Evolutionary conservation across 495 filamentous ascomycete genomes (phyloP).

Genomic region (Xylaria bambusicola): DNA sequence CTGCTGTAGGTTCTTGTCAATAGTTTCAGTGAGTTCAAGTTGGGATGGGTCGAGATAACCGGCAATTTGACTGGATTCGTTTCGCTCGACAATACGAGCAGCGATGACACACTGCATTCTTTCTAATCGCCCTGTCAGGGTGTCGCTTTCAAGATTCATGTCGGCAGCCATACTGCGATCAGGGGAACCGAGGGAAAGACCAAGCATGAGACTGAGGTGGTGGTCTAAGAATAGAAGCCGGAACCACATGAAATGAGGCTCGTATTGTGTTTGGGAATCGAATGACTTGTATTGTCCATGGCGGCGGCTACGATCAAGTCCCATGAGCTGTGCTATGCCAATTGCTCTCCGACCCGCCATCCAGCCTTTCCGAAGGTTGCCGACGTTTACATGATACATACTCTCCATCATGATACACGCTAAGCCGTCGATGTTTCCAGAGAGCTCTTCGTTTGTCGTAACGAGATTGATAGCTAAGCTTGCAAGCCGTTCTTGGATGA

Average conservation of each 20-base stretch:
- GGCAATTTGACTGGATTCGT: conserved; percentile 27
- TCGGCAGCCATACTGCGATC: conserved; percentile 26
- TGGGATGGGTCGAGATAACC: too few relatives aligned
- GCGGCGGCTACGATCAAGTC: conserved; percentile 29
- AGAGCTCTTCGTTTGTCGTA: conserved; percentile 47
- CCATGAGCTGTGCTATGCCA: conserved; percentile 42
- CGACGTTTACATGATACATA: conserved; percentile 37
- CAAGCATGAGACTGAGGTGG: conserved; percentile 31
- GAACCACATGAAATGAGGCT: conserved; percentile 35
- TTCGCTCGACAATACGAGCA: conserved; percentile 37
- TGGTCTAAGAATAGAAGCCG: conserved; percentile 37
- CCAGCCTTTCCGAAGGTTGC: conserved; percentile 43
- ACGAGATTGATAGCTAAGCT: conserved; percentile 38
- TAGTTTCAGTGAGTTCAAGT: conserved; percentile 27
- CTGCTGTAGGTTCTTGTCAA: conserved; percentile 31
- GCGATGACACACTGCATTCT: conserved; percentile 31
- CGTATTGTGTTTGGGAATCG: conserved; percentile 21
- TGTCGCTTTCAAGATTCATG: conserved; percentile 19
- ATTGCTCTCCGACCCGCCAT: conserved; percentile 37
- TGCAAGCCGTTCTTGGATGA: conserved; percentile 37
- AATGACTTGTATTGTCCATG: conserved; percentile 20
- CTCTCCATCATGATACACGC: conserved; percentile 40
- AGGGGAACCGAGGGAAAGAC: conserved; percentile 29
- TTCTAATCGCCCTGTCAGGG: conserved; percentile 30
- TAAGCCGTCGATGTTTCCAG: conserved; percentile 40